Evolutionary conservation across 129 eudicot species (phyloP).

Genomic region (Flaveria linearis): DNA sequence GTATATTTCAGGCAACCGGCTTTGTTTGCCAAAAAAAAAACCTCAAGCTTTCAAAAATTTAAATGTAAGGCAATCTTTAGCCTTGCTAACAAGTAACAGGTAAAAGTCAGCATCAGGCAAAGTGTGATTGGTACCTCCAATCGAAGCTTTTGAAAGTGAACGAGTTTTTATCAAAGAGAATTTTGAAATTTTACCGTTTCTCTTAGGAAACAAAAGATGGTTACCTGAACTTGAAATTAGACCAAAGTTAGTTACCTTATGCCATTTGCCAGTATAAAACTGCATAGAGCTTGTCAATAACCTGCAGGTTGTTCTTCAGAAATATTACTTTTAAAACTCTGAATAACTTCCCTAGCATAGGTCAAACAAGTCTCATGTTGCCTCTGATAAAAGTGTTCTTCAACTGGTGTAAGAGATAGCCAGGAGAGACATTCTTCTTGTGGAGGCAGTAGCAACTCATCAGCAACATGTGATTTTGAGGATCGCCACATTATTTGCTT

Average conservation of each 20-base stretch:
- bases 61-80: background rate
- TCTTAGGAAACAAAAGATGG: constrained; percentile 16
- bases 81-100: constrained; percentile 5
- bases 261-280: background rate
- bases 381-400: constrained; percentile 87
- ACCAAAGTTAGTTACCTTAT: constrained; percentile 8
- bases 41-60: background rate
- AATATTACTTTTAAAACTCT: constrained; percentile 52
- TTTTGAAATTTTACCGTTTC: background rate
- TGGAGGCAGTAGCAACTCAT: constrained; percentile 82
- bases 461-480: constrained; percentile 76
- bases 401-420: constrained; percentile 83
- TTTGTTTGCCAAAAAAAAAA: background rate
- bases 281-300: constrained; percentile 23
- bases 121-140: background rate
- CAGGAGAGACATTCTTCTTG: constrained; percentile 89
- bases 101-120: background rate
- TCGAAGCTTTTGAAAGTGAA: background rate
- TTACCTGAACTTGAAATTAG: constrained; percentile 1
- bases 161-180: background rate
- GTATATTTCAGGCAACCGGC: background rate
- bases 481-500: constrained; percentile 93
- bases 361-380: constrained; percentile 89
- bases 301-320: constrained; percentile 53
- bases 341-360: constrained; percentile 75